A percentile compares a stretch with the other conserved stretches of the same genome.
Conservation (phyloP, 345 rosid species). For the Cardamine resedifolia region DNA sequence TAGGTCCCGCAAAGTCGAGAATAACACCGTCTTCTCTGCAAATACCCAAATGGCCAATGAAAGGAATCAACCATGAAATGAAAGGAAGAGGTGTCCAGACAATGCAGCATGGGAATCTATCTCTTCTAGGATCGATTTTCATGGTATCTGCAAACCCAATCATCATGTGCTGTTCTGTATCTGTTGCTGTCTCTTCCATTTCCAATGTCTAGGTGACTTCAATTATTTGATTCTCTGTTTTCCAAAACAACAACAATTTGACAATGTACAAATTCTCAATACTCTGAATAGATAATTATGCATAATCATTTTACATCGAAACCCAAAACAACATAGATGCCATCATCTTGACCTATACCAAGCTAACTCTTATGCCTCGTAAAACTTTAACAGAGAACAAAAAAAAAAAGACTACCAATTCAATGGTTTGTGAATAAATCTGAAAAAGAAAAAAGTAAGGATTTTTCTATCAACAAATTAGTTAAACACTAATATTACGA, state of each 20-base stretch:
- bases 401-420: neutral
- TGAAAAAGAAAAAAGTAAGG: neutral
- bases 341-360: conserved; percentile 4
- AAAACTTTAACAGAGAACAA: neutral
- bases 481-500: neutral
- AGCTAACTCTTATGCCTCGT: neutral
- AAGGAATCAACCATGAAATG: conserved; percentile 85
- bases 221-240: neutral
- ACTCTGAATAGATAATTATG: neutral
- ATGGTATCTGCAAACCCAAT: conserved; percentile 39
- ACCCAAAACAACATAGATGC: neutral
- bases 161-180: conserved; percentile 35
- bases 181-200: conserved; percentile 34
- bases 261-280: neutral
- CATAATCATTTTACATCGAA: neutral
- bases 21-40: conserved; percentile 94
- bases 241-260: conserved; percentile 1
- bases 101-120: conserved; percentile 79
- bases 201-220: neutral
- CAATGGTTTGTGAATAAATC: neutral
- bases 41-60: conserved; percentile 82
- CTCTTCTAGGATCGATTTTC: conserved; percentile 68
- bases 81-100: conserved; percentile 97
- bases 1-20: conserved; percentile 93
- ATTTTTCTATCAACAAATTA: neutral